phyloP scores from a whole-genome alignment of 163 green algal genomes.

The Scenedesmus sp. region DNA sequence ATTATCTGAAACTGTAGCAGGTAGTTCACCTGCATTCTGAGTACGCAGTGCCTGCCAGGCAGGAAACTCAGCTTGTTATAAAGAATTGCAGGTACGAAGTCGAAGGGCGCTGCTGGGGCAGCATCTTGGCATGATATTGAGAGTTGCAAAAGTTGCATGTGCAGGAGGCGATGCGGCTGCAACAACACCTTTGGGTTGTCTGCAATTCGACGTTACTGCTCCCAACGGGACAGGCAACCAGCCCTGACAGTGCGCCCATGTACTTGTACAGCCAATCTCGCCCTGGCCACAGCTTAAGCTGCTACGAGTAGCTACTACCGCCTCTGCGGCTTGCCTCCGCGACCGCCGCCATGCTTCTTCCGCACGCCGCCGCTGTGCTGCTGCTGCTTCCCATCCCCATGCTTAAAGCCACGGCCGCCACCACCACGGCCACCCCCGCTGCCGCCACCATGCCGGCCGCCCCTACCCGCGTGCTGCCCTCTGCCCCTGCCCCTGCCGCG shows the following conservation, averaged over 20 bases:
- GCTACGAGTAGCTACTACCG: neutral
- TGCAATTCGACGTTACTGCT: no score
- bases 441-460: neutral
- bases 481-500: neutral
- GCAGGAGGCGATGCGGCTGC: no score
- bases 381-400: conserved; percentile 1
- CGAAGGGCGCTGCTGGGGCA: no score
- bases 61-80: no score
- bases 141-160: no score
- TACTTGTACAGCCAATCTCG: neutral
- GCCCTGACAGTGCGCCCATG: neutral
- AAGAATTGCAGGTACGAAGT: no score
- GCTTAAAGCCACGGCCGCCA: neutral
- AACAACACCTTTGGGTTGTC: no score
- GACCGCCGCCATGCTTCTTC: neutral
- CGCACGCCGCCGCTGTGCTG: neutral
- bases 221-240: neutral
- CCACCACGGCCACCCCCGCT: neutral
- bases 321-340: neutral
- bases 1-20: no score
- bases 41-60: no score
- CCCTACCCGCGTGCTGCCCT: neutral
- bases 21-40: no score
- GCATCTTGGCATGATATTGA: no score
- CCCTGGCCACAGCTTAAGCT: no score